phyloP scores from a whole-genome alignment of 2,329 filamentous ascomycete species.

The Penicillium sp. region DNA sequence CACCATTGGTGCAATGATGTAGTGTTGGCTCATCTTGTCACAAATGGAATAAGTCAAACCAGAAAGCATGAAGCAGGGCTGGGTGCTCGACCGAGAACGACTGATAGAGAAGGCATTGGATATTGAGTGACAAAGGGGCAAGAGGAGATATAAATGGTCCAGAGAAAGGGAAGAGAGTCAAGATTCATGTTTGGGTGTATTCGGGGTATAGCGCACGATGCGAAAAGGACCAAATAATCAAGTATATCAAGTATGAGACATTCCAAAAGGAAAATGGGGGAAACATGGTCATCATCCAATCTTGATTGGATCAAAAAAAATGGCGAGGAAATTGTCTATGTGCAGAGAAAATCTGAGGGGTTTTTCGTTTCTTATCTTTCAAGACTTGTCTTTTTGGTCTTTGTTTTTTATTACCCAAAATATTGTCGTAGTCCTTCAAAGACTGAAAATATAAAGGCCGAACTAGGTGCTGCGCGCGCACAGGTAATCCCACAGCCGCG shows the following conservation, averaged over 20 bases:
- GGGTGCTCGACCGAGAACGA: neutral
- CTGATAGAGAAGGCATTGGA: neutral
- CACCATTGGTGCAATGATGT: neutral
- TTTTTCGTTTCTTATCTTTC: neutral
- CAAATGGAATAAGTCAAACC: neutral
- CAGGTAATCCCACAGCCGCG: constrained; percentile 94
- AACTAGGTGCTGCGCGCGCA: constrained; percentile 81
- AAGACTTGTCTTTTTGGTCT: neutral
- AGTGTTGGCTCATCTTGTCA: neutral
- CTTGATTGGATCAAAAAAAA: neutral
- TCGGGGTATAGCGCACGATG: constrained; percentile 11
- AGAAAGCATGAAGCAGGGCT: neutral
- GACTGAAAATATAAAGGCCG: constrained; percentile 96
- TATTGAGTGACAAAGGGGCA: neutral
- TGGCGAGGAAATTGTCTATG: constrained; percentile 8
- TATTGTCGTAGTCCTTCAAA: constrained; percentile 80
- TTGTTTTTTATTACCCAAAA: constrained; percentile 45
- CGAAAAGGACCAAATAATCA: neutral
- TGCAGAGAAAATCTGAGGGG: constrained; percentile 3
- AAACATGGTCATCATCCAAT: neutral
- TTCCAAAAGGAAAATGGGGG: neutral
- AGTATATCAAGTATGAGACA: neutral
- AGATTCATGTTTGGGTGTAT: constrained; percentile 3
- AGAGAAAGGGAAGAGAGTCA: neutral
- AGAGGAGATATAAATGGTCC: neutral